Evolutionary conservation across 345 rosid genomes (phyloP).

Genomic region (Firmiana major): DNA sequence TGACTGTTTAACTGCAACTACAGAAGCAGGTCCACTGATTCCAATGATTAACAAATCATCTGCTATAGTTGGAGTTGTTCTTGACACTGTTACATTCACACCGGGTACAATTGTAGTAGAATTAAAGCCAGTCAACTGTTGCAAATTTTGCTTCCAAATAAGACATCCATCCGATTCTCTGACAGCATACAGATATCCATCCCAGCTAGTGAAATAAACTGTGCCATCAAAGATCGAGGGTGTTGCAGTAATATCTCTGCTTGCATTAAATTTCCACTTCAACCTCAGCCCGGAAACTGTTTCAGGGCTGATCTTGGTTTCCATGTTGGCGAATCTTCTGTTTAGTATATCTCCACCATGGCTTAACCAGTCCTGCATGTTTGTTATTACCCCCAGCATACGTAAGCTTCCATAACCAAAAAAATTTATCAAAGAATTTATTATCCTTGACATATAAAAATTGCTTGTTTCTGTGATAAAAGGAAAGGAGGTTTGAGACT

Average conservation of each 20-base stretch:
- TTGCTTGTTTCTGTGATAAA: background rate
- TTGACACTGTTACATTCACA: slow-evolving; percentile 27
- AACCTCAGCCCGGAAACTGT: slow-evolving; percentile 22
- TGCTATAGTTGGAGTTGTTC: slow-evolving; percentile 43
- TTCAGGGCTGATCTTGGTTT: slow-evolving; percentile 17
- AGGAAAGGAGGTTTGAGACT: background rate
- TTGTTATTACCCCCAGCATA: background rate
- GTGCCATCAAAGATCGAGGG: slow-evolving; percentile 34
- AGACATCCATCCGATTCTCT: slow-evolving; percentile 34
- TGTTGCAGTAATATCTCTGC: slow-evolving; percentile 45
- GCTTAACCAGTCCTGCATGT: slow-evolving; percentile 30
- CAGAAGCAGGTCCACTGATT: slow-evolving; percentile 41
- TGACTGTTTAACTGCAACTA: slow-evolving; percentile 29
- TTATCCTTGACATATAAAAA: background rate
- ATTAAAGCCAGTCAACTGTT: slow-evolving; percentile 31
- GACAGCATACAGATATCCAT: slow-evolving; percentile 45
- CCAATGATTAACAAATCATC: slow-evolving; percentile 27
- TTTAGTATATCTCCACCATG: slow-evolving; percentile 38
- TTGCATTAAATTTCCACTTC: slow-evolving; percentile 44
- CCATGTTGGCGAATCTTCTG: slow-evolving; percentile 29
- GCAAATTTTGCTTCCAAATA: slow-evolving; percentile 43
- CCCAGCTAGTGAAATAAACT: slow-evolving; percentile 48
- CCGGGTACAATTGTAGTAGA: slow-evolving; percentile 19
- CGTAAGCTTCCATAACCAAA: background rate
- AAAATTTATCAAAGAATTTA: background rate